These are phyloP conservation scores for Glutinoglossum americanum DNA, from an alignment of 495 filamentous ascomycete genomes.

Conservation along the genomic window DNA sequence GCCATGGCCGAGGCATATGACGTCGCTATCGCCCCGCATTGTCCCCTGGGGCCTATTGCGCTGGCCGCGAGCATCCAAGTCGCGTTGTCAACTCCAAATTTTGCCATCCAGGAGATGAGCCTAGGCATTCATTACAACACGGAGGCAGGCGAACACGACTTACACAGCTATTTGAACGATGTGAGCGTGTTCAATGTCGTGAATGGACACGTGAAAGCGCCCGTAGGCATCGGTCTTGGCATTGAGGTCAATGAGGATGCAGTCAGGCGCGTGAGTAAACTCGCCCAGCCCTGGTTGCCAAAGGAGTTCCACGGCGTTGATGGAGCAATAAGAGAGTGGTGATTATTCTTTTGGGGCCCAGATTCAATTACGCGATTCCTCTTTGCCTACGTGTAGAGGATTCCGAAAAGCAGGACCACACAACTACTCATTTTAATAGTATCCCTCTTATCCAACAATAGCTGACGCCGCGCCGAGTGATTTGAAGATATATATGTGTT, in stretches of 20 bases:
- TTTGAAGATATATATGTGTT: too few species aligned
- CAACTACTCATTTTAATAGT: neutral
- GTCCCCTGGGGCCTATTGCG: constrained; percentile 55
- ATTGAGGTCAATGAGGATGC: constrained; percentile 55
- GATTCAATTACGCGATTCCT: neutral
- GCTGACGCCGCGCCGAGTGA: too few species aligned
- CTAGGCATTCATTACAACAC: constrained; percentile 62
- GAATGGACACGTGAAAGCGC: constrained; percentile 42
- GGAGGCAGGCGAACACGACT: constrained; percentile 37
- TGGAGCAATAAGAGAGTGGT: constrained; percentile 56
- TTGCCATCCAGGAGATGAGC: constrained; percentile 66
- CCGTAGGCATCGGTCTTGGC: constrained; percentile 42
- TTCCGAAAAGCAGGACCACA: neutral
- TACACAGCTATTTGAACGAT: constrained; percentile 45
- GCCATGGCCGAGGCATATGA: constrained; percentile 60
- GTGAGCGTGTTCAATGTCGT: constrained; percentile 38
- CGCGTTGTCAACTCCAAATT: constrained; percentile 40
- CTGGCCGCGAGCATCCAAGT: constrained; percentile 55
- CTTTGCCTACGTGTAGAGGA: neutral
- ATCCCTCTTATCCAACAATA: too few species aligned
- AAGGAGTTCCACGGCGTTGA: constrained; percentile 51
- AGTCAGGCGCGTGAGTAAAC: constrained; percentile 31
- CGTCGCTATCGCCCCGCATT: constrained; percentile 57
- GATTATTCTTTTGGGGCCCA: neutral
- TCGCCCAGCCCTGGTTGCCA: constrained; percentile 30